A percentile compares a stretch with the other conserved stretches of the same genome.
phyloP scores from a whole-genome alignment of 306 rosid species.

The Begonia masoniana region DNA sequence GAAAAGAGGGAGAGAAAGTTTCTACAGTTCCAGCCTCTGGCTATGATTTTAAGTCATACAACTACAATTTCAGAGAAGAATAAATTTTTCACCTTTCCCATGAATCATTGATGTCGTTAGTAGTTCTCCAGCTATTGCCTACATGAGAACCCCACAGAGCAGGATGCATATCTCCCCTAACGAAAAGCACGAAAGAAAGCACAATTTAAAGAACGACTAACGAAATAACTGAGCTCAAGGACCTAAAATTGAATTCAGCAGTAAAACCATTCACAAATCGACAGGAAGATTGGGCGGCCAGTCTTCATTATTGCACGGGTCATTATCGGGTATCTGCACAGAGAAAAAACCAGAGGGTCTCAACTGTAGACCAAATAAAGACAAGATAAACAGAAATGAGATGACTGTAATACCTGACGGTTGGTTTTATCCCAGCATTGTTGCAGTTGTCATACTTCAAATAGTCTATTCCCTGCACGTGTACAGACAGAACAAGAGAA shows the following conservation, averaged over 20 bases:
- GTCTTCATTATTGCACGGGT: slow-evolving; percentile 73
- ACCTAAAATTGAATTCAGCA: not conserved
- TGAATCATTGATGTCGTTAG: slow-evolving; percentile 53
- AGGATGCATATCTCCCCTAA: slow-evolving; percentile 91
- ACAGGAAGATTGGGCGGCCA: slow-evolving; percentile 73
- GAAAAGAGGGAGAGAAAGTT: not conserved
- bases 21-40: too few relatives aligned
- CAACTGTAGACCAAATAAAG: not conserved
- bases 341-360: not conserved
- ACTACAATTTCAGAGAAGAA: not conserved
- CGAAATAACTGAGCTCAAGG: not conserved
- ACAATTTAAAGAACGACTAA: not conserved
- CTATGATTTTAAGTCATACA: too few relatives aligned
- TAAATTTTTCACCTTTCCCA: slow-evolving; percentile 59
- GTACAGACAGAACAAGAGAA: not conserved
- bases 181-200: not conserved
- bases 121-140: slow-evolving; percentile 98
- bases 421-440: slow-evolving; percentile 59
- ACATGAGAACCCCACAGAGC: slow-evolving; percentile 69
- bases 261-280: slow-evolving; percentile 82
- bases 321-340: slow-evolving; percentile 66
- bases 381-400: not conserved
- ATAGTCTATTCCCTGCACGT: slow-evolving; percentile 76
- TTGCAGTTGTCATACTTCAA: slow-evolving; percentile 88
- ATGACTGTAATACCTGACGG: slow-evolving; percentile 34